Conservation (phyloP, 495 filamentous ascomycete species). For the Antarctomyces pellizariae region DNA sequence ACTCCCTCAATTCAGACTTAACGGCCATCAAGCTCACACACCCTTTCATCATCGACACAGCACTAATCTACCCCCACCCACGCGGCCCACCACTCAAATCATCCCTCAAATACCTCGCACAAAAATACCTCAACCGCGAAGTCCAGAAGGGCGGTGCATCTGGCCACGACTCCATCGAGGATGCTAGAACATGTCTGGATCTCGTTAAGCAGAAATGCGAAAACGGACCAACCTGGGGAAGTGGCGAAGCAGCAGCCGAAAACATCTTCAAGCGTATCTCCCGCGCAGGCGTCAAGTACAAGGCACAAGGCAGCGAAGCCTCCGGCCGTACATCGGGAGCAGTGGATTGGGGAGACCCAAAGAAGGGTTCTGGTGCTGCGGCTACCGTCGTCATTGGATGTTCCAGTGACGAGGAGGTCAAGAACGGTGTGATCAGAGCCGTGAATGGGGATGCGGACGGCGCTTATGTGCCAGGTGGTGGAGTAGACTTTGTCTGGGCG, state of each 20-base stretch:
- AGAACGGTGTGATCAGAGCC: constrained; percentile 39
- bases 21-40: constrained; percentile 65
- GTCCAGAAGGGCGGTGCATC: constrained; percentile 55
- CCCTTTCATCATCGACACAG: constrained; percentile 80
- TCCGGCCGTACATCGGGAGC: constrained; percentile 50
- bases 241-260: constrained; percentile 47
- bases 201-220: constrained; percentile 90
- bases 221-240: constrained; percentile 65
- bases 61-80: constrained; percentile 63
- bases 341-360: constrained; percentile 70
- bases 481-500: constrained; percentile 77
- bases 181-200: constrained; percentile 73
- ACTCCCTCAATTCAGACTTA: constrained; percentile 80
- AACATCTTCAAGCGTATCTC: constrained; percentile 68
- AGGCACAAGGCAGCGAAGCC: constrained; percentile 24
- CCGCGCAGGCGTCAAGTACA: constrained; percentile 26
- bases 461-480: constrained; percentile 35
- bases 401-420: constrained; percentile 49
- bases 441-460: constrained; percentile 44
- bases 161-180: constrained; percentile 83
- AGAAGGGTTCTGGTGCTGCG: constrained; percentile 44
- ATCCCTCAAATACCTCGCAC: constrained; percentile 61
- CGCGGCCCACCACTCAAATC: constrained; percentile 49
- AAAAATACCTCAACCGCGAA: constrained; percentile 57
- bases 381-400: constrained; percentile 54